Conservation (phyloP, 352 stramenopile genomes). For the Thraustochytrium striatum region DNA sequence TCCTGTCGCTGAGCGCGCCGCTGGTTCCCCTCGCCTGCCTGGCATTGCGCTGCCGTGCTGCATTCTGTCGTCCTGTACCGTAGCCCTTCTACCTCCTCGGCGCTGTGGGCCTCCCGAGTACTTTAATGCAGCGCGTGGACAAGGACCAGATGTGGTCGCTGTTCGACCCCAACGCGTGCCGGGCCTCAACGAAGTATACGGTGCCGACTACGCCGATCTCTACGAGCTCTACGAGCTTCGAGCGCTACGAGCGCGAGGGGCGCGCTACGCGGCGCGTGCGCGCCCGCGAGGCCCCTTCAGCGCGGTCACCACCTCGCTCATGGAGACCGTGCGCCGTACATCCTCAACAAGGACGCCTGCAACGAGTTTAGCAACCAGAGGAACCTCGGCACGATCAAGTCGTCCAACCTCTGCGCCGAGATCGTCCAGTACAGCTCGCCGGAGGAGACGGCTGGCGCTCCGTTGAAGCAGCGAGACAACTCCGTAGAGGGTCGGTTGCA, state of each 20-base stretch:
- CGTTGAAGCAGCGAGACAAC: too few species aligned
- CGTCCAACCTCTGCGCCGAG: conserved; percentile 97
- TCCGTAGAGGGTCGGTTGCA: too few species aligned
- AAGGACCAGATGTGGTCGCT: conserved; percentile 90
- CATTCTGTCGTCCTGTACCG: too few species aligned
- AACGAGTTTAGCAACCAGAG: conserved; percentile 98
- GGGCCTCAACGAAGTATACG: conserved; percentile 83
- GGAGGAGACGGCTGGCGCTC: conserved; percentile 94
- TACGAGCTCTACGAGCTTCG: too few species aligned
- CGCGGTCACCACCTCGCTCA: conserved; percentile 93
- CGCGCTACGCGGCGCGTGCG: conserved; percentile 89
- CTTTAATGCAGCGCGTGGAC: conserved; percentile 99
- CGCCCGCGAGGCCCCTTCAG: conserved; percentile 95
- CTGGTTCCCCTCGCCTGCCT: too few species aligned
- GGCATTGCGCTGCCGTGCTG: too few species aligned
- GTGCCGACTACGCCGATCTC: conserved; percentile 89
- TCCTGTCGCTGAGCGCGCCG: too few species aligned
- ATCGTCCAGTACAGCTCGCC: conserved; percentile 97
- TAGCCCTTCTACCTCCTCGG: too few species aligned
- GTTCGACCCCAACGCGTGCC: conserved; percentile 97
- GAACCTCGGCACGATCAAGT: conserved; percentile 99
- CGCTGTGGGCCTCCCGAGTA: too few species aligned
- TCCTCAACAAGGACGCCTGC: conserved; percentile 98
- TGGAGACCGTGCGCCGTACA: conserved; percentile 98
- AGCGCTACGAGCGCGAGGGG: conserved; percentile 90